Evolutionary conservation across 202 grass and related monocot genomes (phyloP), one percentile per base, ranked within the genome.

Genomic region (Sporobolus alterniflorus): DNA sequence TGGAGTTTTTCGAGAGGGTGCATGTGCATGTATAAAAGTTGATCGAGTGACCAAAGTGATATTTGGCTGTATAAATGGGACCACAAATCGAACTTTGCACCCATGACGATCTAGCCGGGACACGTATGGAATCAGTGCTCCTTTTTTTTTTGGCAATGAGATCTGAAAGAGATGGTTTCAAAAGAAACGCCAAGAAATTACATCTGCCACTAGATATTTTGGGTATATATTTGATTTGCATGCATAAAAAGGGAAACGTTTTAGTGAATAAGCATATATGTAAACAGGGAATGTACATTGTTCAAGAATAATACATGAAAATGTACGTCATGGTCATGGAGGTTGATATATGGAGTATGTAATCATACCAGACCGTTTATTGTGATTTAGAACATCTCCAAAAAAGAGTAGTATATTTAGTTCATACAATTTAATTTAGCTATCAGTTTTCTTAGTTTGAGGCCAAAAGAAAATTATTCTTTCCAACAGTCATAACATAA

Each of bases 51-150:
- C 47, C 20, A 1, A 46, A 44, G 54, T 71, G 26, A 74, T 55
- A 26, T 49, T 62, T n/a, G 10, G 32, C 14, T 65, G 8, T 61
- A 29, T 32, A 61, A 63, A 28, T 82, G 67, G 14, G 41, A 40
- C 76, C 43, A 22, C 60, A 60, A 47, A 81, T 44, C 36, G 51
- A 33, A 5, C 47, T 72, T 72, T 32, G 44, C 32, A 79, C 16
- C 36, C 41, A 51, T 20, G 69, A 64, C 29, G 69, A 54, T 65
- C 69, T 74, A 29, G 11, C 17, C 13, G 17, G 69, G 80, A 54
- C 56, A 74, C 57, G 39, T 64, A 69, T 82, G 7, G 22, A 83
- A 3, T 13, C 64, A 3, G 17, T 82, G 8, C 7, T 28, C 3
- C 21, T 70, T 25, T 12, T 70, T 25, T 12, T 21, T 39, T 29